Conservation (phyloP, 2,329 filamentous ascomycete species). For the Ceratocystis ficicola region DNA sequence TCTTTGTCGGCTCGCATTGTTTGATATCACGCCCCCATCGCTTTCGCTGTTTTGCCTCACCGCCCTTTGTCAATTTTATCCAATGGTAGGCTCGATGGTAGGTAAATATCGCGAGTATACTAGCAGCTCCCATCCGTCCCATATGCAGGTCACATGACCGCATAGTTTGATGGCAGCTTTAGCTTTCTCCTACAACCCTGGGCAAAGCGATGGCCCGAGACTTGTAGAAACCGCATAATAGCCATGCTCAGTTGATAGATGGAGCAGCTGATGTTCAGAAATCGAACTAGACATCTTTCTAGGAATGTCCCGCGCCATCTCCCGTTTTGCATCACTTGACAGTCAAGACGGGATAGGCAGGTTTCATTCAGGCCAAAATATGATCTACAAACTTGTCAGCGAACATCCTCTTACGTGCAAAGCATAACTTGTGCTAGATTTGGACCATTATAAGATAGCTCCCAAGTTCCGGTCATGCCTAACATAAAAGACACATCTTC, state of each 20-base stretch:
- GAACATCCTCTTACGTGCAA: neutral
- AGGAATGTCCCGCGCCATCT: neutral
- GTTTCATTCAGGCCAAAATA: neutral
- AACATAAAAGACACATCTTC: neutral
- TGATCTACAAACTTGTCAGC: neutral
- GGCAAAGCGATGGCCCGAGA: neutral
- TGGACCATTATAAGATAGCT: neutral
- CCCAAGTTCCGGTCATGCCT: neutral
- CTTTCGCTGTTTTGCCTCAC: neutral
- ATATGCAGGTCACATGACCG: constrained; percentile 4
- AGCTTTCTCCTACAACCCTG: neutral
- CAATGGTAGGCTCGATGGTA: neutral
- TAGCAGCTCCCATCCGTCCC: neutral
- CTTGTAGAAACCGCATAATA: neutral
- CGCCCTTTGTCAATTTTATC: neutral
- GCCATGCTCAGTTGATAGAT: neutral
- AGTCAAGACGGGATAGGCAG: neutral
- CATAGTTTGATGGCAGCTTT: neutral
- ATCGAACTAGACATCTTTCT: neutral
- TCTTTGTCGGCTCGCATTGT: neutral
- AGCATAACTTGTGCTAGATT: neutral
- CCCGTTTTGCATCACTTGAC: neutral
- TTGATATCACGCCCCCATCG: neutral
- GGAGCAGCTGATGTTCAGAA: neutral
- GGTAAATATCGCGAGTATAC: neutral